Percentiles rank a stretch among this genome's conserved stretches.
Evolutionary conservation across 176 grass and related monocot species (phyloP).

Genomic region (Calamus simplicifolius): DNA sequence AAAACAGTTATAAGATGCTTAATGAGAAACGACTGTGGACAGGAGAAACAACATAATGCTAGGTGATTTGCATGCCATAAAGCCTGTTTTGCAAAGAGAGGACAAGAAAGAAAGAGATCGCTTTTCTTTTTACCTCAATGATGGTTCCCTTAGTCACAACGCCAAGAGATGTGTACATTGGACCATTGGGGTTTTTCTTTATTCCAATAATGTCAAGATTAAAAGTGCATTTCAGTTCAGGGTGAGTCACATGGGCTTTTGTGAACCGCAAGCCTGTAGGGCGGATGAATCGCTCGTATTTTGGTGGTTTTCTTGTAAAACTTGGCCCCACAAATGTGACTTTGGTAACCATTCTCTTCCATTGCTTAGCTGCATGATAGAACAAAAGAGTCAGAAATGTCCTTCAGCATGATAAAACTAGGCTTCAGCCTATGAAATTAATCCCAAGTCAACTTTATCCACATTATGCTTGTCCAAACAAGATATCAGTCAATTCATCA

Average conservation of each 20-base stretch:
- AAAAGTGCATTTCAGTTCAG: slow-evolving; percentile 85
- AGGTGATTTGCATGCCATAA: too few relatives aligned
- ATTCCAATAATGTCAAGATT: slow-evolving; percentile 86
- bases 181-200: slow-evolving; percentile 92
- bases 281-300: slow-evolving; percentile 80
- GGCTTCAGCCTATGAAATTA: too few relatives aligned
- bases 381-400: not conserved
- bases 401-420: too few relatives aligned
- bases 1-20: too few relatives aligned
- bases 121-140: slow-evolving; percentile 43
- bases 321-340: slow-evolving; percentile 76
- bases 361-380: slow-evolving; percentile 62
- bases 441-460: too few relatives aligned
- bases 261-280: slow-evolving; percentile 77
- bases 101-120: too few relatives aligned
- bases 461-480: too few relatives aligned
- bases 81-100: too few relatives aligned
- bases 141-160: slow-evolving; percentile 88
- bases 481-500: too few relatives aligned
- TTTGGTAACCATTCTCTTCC: slow-evolving; percentile 96
- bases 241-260: slow-evolving; percentile 87
- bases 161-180: slow-evolving; percentile 92
- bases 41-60: too few relatives aligned
- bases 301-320: slow-evolving; percentile 92
- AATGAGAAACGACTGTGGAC: too few relatives aligned